Percentiles rank a stretch among this genome's conserved stretches.
Evolutionary conservation across 2,329 filamentous ascomycete genomes (phyloP).

Genomic region (Beauveria sp.): DNA sequence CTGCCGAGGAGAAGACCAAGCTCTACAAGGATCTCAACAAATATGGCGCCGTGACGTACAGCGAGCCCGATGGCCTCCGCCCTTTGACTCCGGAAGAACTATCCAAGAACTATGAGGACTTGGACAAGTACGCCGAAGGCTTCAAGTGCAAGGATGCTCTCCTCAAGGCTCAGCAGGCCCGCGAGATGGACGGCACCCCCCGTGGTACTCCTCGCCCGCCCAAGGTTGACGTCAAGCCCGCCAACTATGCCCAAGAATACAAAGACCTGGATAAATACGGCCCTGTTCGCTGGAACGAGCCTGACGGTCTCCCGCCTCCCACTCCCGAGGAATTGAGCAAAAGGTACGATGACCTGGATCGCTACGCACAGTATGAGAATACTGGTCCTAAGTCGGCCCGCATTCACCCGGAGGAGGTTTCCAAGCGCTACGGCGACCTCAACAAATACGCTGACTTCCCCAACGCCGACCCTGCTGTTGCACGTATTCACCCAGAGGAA

Average conservation of each 20-base stretch:
- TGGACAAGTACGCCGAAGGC: conserved; percentile 31
- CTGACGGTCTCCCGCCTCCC: conserved; percentile 29
- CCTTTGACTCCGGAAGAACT: conserved; percentile 24
- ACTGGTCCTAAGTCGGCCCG: conserved; percentile 16
- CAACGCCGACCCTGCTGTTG: conserved; percentile 18
- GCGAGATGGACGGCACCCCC: conserved; percentile 21
- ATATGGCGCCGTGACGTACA: conserved; percentile 25
- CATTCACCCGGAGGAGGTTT: conserved; percentile 22
- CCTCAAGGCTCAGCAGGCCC: conserved; percentile 21
- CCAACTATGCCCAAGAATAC: conserved; percentile 26
- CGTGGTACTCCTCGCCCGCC: conserved; percentile 30
- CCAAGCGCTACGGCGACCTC: conserved; percentile 29
- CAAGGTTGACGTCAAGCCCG: conserved; percentile 23
- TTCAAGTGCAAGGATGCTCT: conserved; percentile 26
- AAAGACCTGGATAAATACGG: conserved; percentile 36
- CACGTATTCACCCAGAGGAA: conserved; percentile 22
- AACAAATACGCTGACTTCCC: conserved; percentile 23
- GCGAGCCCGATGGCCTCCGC: conserved; percentile 24
- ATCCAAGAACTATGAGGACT: conserved; percentile 33
- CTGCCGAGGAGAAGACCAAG: conserved; percentile 28
- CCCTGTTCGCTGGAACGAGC: conserved; percentile 30
- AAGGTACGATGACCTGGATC: conserved; percentile 31
- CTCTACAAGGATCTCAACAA: conserved; percentile 28
- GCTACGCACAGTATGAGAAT: conserved; percentile 22
- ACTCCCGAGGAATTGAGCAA: conserved; percentile 28